Percentiles rank a stretch among this genome's conserved stretches.
Evolutionary conservation across 192 early-diverging fungal species (phyloP).

Genomic region (Gaertneriomyces semiglobifer): DNA sequence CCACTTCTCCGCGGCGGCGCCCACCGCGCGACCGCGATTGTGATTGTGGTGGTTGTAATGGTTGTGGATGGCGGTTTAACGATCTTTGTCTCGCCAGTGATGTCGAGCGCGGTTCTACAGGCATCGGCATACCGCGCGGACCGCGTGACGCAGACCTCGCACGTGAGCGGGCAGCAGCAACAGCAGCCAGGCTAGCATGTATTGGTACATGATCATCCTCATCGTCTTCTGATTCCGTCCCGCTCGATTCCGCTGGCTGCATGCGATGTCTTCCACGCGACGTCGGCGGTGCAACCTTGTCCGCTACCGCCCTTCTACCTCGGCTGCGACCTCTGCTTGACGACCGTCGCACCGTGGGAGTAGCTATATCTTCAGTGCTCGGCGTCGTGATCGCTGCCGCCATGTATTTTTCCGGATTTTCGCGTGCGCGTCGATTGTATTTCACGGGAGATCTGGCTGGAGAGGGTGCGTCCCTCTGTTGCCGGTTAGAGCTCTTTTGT

Average conservation of each 20-base stretch:
- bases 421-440: background rate
- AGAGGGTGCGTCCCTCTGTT: no score
- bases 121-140: slow-evolving; percentile 3
- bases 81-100: background rate
- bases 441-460: background rate
- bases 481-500: no score
- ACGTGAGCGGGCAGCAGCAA: background rate
- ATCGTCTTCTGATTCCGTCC: slow-evolving; percentile 12
- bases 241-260: slow-evolving; percentile 2
- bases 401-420: background rate
- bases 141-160: slow-evolving; percentile 4
- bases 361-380: background rate
- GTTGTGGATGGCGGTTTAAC: background rate
- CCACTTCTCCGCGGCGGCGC: background rate
- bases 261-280: no score
- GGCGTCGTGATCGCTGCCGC: background rate
- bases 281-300: background rate
- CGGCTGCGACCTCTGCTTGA: slow-evolving; percentile 4
- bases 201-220: background rate
- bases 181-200: no score
- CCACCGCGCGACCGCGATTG: background rate
- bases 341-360: background rate
- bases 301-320: background rate
- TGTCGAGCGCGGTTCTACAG: background rate
- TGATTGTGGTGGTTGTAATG: background rate